phyloP scores from a whole-genome alignment of 805 yeast species.

The Teunomyces stri region DNA sequence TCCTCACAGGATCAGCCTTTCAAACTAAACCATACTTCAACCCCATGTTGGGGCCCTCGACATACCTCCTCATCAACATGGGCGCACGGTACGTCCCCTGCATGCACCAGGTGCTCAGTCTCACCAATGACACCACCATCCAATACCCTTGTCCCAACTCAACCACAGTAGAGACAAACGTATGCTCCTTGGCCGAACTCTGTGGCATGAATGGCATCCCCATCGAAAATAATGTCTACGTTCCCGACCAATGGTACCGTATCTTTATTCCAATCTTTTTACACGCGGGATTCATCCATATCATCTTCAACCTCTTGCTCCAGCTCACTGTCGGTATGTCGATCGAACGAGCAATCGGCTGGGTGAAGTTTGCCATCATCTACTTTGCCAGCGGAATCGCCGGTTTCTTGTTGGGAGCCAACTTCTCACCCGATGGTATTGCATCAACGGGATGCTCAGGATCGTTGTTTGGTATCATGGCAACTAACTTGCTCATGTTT shows the following conservation, averaged over 20 bases:
- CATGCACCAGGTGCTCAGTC: slow-evolving; percentile 51
- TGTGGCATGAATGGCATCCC: slow-evolving; percentile 59
- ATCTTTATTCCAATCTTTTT: slow-evolving; percentile 66
- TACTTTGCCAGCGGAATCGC: slow-evolving; percentile 62
- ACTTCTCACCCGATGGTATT: slow-evolving; percentile 64
- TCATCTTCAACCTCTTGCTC: slow-evolving; percentile 57
- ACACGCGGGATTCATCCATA: slow-evolving; percentile 74
- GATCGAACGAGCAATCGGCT: slow-evolving; percentile 58
- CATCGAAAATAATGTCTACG: slow-evolving; percentile 25
- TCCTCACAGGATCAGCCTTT: slow-evolving; percentile 59
- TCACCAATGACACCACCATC: slow-evolving; percentile 47
- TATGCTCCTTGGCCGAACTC: slow-evolving; percentile 53
- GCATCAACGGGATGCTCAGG: slow-evolving; percentile 74
- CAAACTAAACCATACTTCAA: slow-evolving; percentile 71
- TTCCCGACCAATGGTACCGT: slow-evolving; percentile 69
- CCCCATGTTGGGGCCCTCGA: slow-evolving; percentile 77
- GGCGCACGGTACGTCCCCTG: slow-evolving; percentile 74
- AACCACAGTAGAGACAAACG: slow-evolving; percentile 52
- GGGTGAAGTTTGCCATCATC: slow-evolving; percentile 49
- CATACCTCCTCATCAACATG: slow-evolving; percentile 61
- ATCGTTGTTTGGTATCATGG: slow-evolving; percentile 66
- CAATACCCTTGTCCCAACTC: slow-evolving; percentile 70
- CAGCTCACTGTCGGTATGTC: slow-evolving; percentile 62
- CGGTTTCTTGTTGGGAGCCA: slow-evolving; percentile 68
- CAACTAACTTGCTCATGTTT: slow-evolving; percentile 56